Evolutionary conservation across 345 rosid species (phyloP).

Genomic region (Passiflora organensis): DNA sequence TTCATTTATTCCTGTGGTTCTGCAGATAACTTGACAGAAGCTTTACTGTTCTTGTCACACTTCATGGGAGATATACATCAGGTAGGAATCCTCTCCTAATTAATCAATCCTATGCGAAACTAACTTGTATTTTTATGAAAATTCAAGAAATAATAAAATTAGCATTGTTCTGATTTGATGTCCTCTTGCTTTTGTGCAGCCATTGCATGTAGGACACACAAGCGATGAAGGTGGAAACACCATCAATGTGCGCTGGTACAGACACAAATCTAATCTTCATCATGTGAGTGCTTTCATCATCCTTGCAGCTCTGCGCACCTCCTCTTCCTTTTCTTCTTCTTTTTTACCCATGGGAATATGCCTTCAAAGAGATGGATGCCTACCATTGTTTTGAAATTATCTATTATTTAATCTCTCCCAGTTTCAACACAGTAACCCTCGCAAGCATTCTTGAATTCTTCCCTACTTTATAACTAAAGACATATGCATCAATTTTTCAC

Average conservation of each 20-base stretch:
- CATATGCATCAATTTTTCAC: background rate
- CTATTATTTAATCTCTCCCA: too few species aligned
- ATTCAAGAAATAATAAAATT: too few species aligned
- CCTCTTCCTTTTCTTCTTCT: too few species aligned
- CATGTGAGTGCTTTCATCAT: slow-evolving; percentile 50
- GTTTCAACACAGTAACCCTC: too few species aligned
- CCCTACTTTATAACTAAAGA: background rate
- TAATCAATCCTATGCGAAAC: too few species aligned
- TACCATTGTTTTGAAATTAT: too few species aligned
- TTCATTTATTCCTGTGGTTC: background rate
- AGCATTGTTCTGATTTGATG: too few species aligned
- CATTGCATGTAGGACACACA: slow-evolving; percentile 85
- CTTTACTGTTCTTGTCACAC: slow-evolving; percentile 80
- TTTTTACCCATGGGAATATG: too few species aligned
- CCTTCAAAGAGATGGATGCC: too few species aligned
- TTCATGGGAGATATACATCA: slow-evolving; percentile 96
- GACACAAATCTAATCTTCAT: slow-evolving; percentile 86
- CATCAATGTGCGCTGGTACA: slow-evolving; percentile 73
- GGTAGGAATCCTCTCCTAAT: slow-evolving; percentile 27
- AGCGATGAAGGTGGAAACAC: slow-evolving; percentile 89
- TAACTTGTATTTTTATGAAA: too few species aligned
- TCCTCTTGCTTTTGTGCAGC: slow-evolving; percentile 35
- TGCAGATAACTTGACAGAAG: slow-evolving; percentile 90
- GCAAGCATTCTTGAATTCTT: background rate
- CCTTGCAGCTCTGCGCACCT: too few species aligned